Evolutionary conservation across 305 asterid genomes (phyloP).

Genomic region (Solanum chacoense): DNA sequence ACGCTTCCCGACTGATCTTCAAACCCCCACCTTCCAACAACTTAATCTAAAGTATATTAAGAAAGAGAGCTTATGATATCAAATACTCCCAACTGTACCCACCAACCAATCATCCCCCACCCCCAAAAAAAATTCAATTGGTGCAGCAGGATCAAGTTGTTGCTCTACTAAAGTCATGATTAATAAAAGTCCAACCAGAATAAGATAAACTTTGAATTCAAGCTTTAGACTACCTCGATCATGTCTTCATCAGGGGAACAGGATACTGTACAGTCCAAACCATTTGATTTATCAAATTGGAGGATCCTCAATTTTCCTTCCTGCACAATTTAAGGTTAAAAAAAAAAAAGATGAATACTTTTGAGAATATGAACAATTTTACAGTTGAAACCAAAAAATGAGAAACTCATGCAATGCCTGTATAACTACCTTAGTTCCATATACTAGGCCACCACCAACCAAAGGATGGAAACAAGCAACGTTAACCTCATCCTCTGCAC

Average conservation of each 20-base stretch:
- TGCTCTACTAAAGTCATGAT: background rate
- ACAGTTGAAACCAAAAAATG: slow-evolving; percentile 2
- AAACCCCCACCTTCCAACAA: background rate
- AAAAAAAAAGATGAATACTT: background rate
- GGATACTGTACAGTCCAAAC: slow-evolving; percentile 35
- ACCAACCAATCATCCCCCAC: background rate
- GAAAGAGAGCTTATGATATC: background rate
- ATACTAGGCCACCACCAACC: slow-evolving; percentile 91
- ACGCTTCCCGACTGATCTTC: background rate
- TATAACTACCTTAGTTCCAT: slow-evolving; percentile 80
- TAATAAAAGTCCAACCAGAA: background rate
- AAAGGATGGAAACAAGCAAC: slow-evolving; percentile 96
- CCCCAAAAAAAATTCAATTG: background rate
- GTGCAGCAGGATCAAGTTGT: background rate
- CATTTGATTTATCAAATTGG: slow-evolving; percentile 50
- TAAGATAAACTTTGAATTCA: background rate
- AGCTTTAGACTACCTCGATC: slow-evolving; percentile 57
- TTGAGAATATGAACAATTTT: background rate
- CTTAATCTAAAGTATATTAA: background rate
- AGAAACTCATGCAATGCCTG: background rate
- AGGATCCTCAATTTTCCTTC: slow-evolving; percentile 96
- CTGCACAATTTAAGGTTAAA: slow-evolving; percentile 25
- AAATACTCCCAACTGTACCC: background rate
- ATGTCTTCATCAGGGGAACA: slow-evolving; percentile 51
- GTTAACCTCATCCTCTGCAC: slow-evolving; percentile 97